Conservation (phyloP, 768 basidiomycete genomes). For the Phanerochaete carnosa region DNA sequence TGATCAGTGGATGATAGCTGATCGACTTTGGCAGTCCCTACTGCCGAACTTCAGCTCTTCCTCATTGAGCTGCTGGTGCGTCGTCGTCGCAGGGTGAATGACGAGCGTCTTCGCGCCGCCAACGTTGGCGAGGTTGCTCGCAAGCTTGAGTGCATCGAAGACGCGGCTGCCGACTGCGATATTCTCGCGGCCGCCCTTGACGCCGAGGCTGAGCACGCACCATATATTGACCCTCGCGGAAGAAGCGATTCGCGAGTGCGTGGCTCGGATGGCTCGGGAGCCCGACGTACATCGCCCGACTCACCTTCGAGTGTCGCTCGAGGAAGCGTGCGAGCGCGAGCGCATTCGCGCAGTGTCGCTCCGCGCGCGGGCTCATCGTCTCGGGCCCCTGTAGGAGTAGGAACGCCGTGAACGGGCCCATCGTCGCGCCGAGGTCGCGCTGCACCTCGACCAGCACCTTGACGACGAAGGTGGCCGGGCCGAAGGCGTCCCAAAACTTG, state of each 20-base stretch:
- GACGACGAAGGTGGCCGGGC: slow-evolving; percentile 57
- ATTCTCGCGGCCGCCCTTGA: slow-evolving; percentile 47
- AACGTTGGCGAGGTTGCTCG: slow-evolving; percentile 72
- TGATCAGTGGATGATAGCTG: no score
- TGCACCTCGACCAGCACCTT: slow-evolving; percentile 64
- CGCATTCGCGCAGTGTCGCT: slow-evolving; percentile 71
- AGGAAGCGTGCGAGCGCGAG: slow-evolving; percentile 69
- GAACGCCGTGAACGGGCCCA: slow-evolving; percentile 75
- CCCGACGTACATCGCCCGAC: slow-evolving; percentile 81
- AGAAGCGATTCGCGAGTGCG: slow-evolving; percentile 49
- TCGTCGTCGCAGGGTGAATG: slow-evolving; percentile 76
- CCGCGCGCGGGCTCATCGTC: slow-evolving; percentile 66
- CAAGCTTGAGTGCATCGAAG: slow-evolving; percentile 69
- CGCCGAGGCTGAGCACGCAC: slow-evolving; percentile 78
- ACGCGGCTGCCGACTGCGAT: slow-evolving; percentile 47
- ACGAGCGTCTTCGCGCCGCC: slow-evolving; percentile 80
- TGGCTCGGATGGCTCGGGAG: slow-evolving; percentile 60
- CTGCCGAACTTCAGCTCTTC: no score
- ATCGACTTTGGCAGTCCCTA: no score
- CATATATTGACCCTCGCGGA: slow-evolving; percentile 58
- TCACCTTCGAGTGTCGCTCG: slow-evolving; percentile 57
- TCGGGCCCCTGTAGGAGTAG: slow-evolving; percentile 74
- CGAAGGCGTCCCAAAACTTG: slow-evolving; percentile 64
- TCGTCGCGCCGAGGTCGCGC: slow-evolving; percentile 60
- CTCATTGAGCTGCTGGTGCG: slow-evolving; percentile 63